These are phyloP conservation scores for Kodamaea kakaduensis DNA, from an alignment of 805 yeast genomes.

Conservation along the genomic window DNA sequence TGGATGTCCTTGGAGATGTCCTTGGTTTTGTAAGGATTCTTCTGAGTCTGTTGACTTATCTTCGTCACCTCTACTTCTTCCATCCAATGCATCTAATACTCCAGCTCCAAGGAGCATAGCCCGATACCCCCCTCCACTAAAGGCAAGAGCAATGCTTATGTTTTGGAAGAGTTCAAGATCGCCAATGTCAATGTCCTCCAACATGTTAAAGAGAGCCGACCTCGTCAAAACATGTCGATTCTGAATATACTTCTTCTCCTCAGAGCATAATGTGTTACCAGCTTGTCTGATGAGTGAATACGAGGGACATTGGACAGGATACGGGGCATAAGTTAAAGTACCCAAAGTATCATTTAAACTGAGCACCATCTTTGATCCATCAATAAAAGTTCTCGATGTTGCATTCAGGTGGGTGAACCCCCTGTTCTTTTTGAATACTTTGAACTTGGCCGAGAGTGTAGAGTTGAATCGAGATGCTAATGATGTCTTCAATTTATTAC, in stretches of 20 bases:
- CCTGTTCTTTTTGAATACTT: no score
- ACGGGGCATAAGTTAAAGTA: constrained; percentile 30
- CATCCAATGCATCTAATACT: constrained; percentile 47
- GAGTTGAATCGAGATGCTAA: no score
- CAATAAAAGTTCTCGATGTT: no score
- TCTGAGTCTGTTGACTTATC: no score
- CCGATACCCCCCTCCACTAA: constrained; percentile 54
- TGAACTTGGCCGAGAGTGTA: no score
- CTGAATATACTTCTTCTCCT: constrained; percentile 24
- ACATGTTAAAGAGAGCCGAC: constrained; percentile 22
- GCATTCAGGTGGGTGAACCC: no score
- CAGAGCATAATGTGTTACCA: constrained; percentile 14
- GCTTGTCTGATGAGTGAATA: constrained; percentile 17
- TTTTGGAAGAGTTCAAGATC: no score
- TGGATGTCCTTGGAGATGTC: no score
- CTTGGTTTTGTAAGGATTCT: no score
- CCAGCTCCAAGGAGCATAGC: constrained; percentile 62
- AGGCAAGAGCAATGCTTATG: constrained; percentile 34
- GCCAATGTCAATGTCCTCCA: constrained; percentile 24
- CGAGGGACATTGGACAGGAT: constrained; percentile 22
- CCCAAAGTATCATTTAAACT: no score
- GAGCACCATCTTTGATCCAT: no score
- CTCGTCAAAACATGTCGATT: constrained; percentile 30
- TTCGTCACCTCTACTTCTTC: neutral
- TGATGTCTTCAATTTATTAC: no score